Evolutionary conservation across 163 green algal genomes (phyloP), one percentile per base, ranked within the genome.

Genomic region (Chloroidium sp.): DNA sequence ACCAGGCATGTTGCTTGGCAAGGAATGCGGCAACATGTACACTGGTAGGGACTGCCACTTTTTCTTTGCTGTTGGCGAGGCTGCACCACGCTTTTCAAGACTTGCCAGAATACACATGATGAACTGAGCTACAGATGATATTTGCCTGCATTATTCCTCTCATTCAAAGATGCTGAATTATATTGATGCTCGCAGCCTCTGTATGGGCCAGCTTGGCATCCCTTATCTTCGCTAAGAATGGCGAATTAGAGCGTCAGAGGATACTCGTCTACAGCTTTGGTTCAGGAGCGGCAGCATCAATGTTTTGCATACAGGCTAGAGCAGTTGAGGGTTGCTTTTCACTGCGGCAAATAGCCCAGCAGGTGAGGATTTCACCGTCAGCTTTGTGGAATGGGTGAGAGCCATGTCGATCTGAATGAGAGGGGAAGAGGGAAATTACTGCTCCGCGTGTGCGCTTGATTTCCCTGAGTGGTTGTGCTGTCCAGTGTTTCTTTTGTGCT

Each of bases 211-310:
- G 91, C 57, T 84, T 97, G n/a, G 90, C 92, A 2, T 82, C 84
- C 62, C 80, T 91, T 6, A 72, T 90, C 10, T 80, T 88, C 68
- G 83, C 78, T 1, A 83, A 76, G 57, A 88, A 88, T 0, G 58
- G 59, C 0, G 77, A 72, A 2, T 85, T 96, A 82, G 87, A 86
- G 4, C 89, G 89, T 3, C 77, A 82, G 61, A 83, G 89, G 6
- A 61, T 97, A 6, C 82, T 97, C 79, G 81, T 96, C 61, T 97
- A 92, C 85, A 89, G 79, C 3, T 97, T 95, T 77, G 94, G 94
- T 76, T 95, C 89, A 8, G 94, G 94, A 6, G 82, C 91, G 1
- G 82, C 88, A 0, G 86, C 90, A 0, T 82, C 84, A 3, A 80
- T 97, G 61, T 90, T 96, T 62, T 83, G 74, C 6, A 75, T 97